These are phyloP conservation scores for Chlorella sp. DNA, from an alignment of 139 green algal species.

Conservation along the genomic window DNA sequence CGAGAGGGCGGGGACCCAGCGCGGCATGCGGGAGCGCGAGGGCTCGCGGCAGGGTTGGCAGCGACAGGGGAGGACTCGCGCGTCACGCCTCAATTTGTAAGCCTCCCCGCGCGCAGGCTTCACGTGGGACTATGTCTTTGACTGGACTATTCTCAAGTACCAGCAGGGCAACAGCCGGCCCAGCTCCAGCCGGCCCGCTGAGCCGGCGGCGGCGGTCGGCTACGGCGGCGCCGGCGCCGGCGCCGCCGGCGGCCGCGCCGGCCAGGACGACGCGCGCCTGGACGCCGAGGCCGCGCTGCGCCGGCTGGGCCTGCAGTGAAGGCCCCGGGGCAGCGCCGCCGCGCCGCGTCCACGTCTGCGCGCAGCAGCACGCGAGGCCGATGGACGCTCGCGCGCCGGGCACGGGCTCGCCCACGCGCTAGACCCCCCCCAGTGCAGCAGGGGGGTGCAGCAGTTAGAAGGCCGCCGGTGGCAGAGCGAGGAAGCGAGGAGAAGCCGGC, in stretches of 20 bases:
- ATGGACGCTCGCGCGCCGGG: too few relatives aligned
- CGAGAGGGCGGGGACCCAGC: not conserved
- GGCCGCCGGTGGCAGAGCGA: too few relatives aligned
- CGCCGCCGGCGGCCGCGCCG: not conserved
- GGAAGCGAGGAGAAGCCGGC: too few relatives aligned
- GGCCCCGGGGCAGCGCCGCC: not conserved
- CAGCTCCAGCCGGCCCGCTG: constrained; percentile 6
- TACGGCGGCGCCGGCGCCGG: not conserved
- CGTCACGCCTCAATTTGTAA: too few relatives aligned
- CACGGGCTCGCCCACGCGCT: too few relatives aligned
- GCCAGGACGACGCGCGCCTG: constrained; percentile 16
- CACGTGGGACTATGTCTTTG: constrained; percentile 99
- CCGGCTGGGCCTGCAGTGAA: constrained; percentile 38
- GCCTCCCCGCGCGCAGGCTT: constrained; percentile 71
- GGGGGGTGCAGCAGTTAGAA: too few relatives aligned
- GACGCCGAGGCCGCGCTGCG: constrained; percentile 41
- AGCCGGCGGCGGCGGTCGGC: not conserved
- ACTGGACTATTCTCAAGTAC: constrained; percentile 99
- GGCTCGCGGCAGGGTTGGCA: too few relatives aligned
- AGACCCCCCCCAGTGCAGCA: too few relatives aligned
- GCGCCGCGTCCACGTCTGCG: too few relatives aligned
- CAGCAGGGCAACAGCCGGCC: constrained; percentile 52
- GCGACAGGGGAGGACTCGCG: too few relatives aligned
- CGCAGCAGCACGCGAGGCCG: too few relatives aligned
- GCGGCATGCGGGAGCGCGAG: not conserved